Conservation (phyloP, 345 rosid genomes). For the Eucalyptus cloeziana region DNA sequence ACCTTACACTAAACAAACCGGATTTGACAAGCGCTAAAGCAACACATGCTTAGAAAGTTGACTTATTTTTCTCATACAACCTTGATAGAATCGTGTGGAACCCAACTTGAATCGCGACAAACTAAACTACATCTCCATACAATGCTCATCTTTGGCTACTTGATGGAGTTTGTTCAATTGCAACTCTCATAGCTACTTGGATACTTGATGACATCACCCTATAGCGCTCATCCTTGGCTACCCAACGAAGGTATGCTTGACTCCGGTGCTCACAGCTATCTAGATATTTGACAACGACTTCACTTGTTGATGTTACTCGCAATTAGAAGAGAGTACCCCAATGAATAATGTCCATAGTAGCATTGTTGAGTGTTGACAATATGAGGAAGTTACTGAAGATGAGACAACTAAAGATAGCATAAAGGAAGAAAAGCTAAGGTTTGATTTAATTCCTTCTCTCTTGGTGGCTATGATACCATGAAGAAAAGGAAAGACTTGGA, state of each 20-base stretch:
- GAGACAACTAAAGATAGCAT: background rate
- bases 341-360: too few relatives aligned
- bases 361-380: too few relatives aligned
- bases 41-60: background rate
- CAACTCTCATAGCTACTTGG: too few relatives aligned
- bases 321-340: background rate
- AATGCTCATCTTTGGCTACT: background rate
- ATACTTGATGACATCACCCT: too few relatives aligned
- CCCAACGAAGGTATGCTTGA: background rate
- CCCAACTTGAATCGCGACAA: background rate
- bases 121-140: background rate
- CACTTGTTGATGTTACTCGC: background rate
- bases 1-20: background rate
- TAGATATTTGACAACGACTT: background rate
- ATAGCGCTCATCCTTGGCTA: background rate
- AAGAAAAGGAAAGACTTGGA: background rate
- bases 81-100: background rate
- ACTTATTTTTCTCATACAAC: background rate
- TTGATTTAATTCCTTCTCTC: background rate
- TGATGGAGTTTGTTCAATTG: too few relatives aligned
- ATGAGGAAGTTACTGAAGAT: background rate
- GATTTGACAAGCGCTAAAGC: background rate
- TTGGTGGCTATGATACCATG: background rate
- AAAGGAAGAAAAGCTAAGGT: background rate
- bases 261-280: background rate